These are phyloP conservation scores for Chlamydomonas schloesseri DNA, from an alignment of 139 green algal genomes.

Conservation along the genomic window DNA sequence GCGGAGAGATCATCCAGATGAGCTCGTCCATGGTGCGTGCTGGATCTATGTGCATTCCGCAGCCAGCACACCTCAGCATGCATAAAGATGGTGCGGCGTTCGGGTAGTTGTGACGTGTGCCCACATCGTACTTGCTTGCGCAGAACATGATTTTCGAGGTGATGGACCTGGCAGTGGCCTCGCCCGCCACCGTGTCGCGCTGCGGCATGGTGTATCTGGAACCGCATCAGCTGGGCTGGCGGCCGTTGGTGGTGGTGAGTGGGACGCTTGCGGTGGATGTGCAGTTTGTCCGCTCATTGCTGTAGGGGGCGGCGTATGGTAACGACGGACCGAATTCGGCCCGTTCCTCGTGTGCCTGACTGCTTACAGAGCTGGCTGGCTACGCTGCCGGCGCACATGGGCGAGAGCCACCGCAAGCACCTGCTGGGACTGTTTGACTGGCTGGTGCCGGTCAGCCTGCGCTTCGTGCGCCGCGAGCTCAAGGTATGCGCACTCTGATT, in stretches of 20 bases:
- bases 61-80: too few relatives aligned
- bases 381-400: conserved; percentile 62
- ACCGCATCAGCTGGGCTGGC: conserved; percentile 80
- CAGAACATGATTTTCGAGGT: conserved; percentile 91
- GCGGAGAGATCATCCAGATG: conserved; percentile 91
- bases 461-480: conserved; percentile 73
- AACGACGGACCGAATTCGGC: too few relatives aligned
- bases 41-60: not conserved
- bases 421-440: conserved; percentile 77
- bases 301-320: too few relatives aligned
- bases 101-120: not conserved
- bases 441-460: conserved; percentile 75
- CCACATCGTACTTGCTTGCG: not conserved
- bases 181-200: conserved; percentile 81
- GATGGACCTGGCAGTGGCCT: conserved; percentile 80
- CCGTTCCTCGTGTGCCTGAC: not conserved
- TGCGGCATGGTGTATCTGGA: conserved; percentile 91
- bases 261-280: not conserved
- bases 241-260: conserved; percentile 70
- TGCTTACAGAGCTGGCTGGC: conserved; percentile 58
- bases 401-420: conserved; percentile 36
- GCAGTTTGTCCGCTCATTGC: not conserved
- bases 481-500: conserved; percentile 26
- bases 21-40: conserved; percentile 71
- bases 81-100: too few relatives aligned